Evolutionary conservation across 495 filamentous ascomycete species (phyloP).

Genomic region (Talaromyces adpressus): DNA sequence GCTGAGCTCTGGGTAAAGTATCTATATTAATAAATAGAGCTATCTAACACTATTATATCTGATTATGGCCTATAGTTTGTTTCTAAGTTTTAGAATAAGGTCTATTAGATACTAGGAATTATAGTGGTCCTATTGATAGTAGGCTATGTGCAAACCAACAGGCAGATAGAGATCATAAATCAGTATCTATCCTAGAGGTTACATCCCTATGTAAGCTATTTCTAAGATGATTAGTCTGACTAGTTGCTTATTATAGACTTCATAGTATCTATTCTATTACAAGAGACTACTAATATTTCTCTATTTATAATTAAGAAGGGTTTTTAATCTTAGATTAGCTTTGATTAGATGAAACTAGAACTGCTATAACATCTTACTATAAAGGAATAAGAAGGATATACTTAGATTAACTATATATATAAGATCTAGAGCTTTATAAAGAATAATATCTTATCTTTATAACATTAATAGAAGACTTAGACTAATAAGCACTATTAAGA

Average conservation of each 20-base stretch:
- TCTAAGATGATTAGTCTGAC: conserved; percentile 16
- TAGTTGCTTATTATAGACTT: conserved; percentile 19
- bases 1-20: too few relatives aligned
- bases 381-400: too few relatives aligned
- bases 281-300: not conserved
- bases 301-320: conserved; percentile 1
- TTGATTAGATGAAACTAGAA: too few relatives aligned
- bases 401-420: too few relatives aligned
- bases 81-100: conserved; percentile 10
- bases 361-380: too few relatives aligned
- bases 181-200: not conserved
- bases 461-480: too few relatives aligned
- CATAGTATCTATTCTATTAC: not conserved
- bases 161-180: conserved; percentile 8
- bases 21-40: too few relatives aligned
- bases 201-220: conserved; percentile 9
- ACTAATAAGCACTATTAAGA: too few relatives aligned
- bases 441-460: too few relatives aligned
- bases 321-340: not conserved
- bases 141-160: not conserved
- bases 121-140: conserved; percentile 13
- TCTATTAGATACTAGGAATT: conserved; percentile 13
- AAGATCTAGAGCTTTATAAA: too few relatives aligned
- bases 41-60: too few relatives aligned
- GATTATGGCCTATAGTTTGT: conserved; percentile 11